Conservation (phyloP, 192 early-diverging fungal genomes). For the Backusella australiensis region DNA sequence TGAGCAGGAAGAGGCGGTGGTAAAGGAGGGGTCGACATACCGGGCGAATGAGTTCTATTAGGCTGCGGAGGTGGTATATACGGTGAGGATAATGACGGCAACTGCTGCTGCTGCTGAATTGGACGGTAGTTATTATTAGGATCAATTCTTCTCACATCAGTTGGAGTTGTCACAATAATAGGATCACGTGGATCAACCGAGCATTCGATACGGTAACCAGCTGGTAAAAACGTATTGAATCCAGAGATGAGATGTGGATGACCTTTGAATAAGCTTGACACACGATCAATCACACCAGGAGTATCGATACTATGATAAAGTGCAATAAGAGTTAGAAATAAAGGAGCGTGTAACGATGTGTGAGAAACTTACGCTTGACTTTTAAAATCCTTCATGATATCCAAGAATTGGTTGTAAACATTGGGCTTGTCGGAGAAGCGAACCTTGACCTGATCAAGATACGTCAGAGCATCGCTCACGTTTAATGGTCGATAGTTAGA, state of each 20-base stretch:
- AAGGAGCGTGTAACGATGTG: not conserved
- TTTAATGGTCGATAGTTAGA: conserved; percentile 57
- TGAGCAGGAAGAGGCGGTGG: conserved; percentile 25
- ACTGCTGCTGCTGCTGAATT: not conserved
- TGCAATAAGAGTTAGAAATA: not conserved
- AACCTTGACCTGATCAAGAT: conserved; percentile 94
- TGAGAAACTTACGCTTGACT: conserved; percentile 70
- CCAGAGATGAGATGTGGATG: conserved; percentile 89
- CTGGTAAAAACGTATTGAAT: conserved; percentile 98
- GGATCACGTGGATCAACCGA: conserved; percentile 68
- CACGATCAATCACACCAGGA: conserved; percentile 95
- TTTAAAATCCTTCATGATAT: conserved; percentile 99
- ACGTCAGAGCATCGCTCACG: conserved; percentile 93
- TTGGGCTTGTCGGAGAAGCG: conserved; percentile 91
- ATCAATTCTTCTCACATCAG: conserved; percentile 49
- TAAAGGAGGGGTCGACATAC: conserved; percentile 64
- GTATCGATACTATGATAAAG: conserved; percentile 37
- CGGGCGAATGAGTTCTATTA: not conserved
- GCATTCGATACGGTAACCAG: conserved; percentile 93
- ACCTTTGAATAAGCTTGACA: conserved; percentile 88
- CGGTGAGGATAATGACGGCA: not conserved
- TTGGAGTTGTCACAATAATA: conserved; percentile 87
- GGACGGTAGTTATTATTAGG: not conserved
- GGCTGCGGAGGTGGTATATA: not conserved
- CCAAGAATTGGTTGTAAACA: conserved; percentile 96